These are phyloP conservation scores for Orbilia quercus DNA, from an alignment of 2,329 filamentous ascomycete species.

Conservation along the genomic window DNA sequence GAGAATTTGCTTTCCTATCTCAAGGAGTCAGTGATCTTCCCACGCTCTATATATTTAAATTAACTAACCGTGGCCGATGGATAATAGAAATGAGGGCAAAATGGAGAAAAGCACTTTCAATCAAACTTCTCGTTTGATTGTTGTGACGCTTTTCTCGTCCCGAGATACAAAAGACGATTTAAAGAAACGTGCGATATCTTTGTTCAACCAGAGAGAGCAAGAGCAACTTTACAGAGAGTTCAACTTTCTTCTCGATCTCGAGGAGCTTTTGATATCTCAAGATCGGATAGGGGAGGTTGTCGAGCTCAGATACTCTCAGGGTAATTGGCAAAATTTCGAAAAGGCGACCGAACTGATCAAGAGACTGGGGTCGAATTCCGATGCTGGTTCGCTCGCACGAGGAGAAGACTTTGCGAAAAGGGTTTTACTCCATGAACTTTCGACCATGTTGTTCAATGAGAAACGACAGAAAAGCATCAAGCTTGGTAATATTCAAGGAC, in stretches of 20 bases:
- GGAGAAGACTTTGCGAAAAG: constrained; percentile 8
- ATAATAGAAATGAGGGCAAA: neutral
- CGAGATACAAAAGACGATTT: neutral
- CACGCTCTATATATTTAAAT: too few species aligned
- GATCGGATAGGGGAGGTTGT: constrained; percentile 11
- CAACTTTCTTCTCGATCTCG: constrained; percentile 16
- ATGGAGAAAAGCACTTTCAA: constrained; percentile 4
- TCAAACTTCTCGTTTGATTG: constrained; percentile 8
- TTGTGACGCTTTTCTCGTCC: constrained; percentile 9
- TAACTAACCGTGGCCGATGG: neutral
- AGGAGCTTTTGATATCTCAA: constrained; percentile 9
- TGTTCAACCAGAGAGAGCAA: constrained; percentile 14
- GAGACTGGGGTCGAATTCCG: too few species aligned
- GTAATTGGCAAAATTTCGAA: constrained; percentile 7
- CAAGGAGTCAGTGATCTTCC: too few species aligned
- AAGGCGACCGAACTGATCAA: neutral
- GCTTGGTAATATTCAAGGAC: too few species aligned
- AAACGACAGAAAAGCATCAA: neutral
- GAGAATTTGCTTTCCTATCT: constrained; percentile 10
- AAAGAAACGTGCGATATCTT: constrained; percentile 13
- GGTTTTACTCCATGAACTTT: constrained; percentile 20
- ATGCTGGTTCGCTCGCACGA: neutral
- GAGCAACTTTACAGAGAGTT: constrained; percentile 28
- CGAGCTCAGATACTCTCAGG: constrained; percentile 13
- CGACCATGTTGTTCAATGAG: neutral